Evolutionary conservation across 805 yeast genomes (phyloP), one percentile per base, ranked within the genome.

Genomic region (Starmerella stellata): DNA sequence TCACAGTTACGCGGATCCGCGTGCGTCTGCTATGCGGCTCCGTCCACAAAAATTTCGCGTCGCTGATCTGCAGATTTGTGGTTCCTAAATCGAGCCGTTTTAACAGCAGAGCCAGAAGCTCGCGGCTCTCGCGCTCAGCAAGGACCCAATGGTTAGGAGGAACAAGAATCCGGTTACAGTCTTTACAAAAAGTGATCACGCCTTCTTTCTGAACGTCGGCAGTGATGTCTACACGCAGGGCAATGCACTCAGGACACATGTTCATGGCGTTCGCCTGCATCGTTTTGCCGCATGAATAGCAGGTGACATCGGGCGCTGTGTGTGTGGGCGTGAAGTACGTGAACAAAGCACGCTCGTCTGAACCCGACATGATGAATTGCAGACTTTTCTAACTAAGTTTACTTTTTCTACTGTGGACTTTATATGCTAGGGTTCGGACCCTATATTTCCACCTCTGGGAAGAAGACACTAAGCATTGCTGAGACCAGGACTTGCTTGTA

Each of bases 21-120:
- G 87, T 74, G 65, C 99, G 76, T 60, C 98, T 72, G 21, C 95
- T 83, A 59, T 90, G 99, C 3, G 99, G 98, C 63, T 90, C 99
- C 1, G 99, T 90, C 99, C 99, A 90, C 44, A 92, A 73, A 52
- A 85, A 90, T 4, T 85, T 71, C 2, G 98, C 99, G 62, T 90
- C 96, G 31, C 82, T 74, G 43, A 90, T 64, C 51, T 95, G 66
- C 34, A 83, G 90, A 53, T 79, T 78, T 8, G 30, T n/a, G 7
- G 41, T 18, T 48, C 72, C 79, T 42, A 95, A 93, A 54, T 78
- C 81, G 51, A 85, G 66, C 55, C 87, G 73, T 60, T 87, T 74
- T 45, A 85, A 64, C 64, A 94, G 81, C 30, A 82, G 62, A 2
- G 94, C 94, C 48, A 85, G 62, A 38, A 87, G 64, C 57, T 85